Evolutionary conservation across 2,329 filamentous ascomycete genomes (phyloP).

Genomic region (Penicillium aurantiogriseum): DNA sequence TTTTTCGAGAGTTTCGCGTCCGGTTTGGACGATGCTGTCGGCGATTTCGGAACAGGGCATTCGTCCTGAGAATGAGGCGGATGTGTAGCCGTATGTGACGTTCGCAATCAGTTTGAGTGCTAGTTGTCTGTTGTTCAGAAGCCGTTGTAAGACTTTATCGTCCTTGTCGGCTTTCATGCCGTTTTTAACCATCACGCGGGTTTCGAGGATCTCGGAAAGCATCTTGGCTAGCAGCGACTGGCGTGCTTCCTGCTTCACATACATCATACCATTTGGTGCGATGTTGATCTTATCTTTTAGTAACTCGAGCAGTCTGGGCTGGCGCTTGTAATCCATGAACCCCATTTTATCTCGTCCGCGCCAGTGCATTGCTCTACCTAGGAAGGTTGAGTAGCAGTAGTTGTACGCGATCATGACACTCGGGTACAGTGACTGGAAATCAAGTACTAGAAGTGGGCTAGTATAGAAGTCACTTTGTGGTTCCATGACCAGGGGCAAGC

Average conservation of each 20-base stretch:
- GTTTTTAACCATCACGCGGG: slow-evolving; percentile 94
- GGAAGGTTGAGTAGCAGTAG: slow-evolving; percentile 95
- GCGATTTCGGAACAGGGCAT: slow-evolving; percentile 99
- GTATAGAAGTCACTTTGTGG: slow-evolving; percentile 92
- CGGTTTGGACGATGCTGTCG: slow-evolving; percentile 96
- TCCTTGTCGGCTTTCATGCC: slow-evolving; percentile 94
- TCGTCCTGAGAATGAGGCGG: slow-evolving; percentile 90
- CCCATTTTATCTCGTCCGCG: slow-evolving; percentile 93
- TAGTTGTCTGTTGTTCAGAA: slow-evolving; percentile 90
- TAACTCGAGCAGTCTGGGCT: slow-evolving; percentile 71
- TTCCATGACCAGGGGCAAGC: slow-evolving; percentile 94
- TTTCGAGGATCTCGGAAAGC: slow-evolving; percentile 93
- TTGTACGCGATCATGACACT: slow-evolving; percentile 99
- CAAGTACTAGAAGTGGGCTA: slow-evolving; percentile 83
- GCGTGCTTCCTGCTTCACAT: slow-evolving; percentile 77
- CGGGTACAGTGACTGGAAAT: slow-evolving; percentile 95
- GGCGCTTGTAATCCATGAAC: slow-evolving; percentile 79
- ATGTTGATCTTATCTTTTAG: slow-evolving; percentile 86
- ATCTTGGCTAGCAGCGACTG: slow-evolving; percentile 94
- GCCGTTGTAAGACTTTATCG: slow-evolving; percentile 77
- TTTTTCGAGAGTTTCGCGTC: slow-evolving; percentile 88
- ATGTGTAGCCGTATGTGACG: slow-evolving; percentile 97
- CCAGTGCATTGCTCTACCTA: slow-evolving; percentile 83
- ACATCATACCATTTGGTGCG: slow-evolving; percentile 95
- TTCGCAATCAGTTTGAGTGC: slow-evolving; percentile 97